phyloP scores from a whole-genome alignment of 2,329 filamentous ascomycete species.

The Botryotinia calthae region DNA sequence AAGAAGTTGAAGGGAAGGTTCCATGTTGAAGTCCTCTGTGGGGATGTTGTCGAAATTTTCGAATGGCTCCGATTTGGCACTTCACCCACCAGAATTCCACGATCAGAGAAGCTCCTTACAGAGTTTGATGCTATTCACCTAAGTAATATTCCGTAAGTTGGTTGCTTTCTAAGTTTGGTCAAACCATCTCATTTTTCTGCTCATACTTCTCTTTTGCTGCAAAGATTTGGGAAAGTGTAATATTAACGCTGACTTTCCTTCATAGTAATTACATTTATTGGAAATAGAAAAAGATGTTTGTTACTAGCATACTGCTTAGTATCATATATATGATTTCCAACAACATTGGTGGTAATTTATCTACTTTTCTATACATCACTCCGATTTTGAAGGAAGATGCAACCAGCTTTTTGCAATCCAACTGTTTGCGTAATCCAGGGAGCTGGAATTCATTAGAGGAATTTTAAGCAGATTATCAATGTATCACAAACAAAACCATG shows the following conservation, averaged over 20 bases:
- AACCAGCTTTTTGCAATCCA: slow-evolving; percentile 9
- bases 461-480: slow-evolving; percentile 24
- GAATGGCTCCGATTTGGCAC: slow-evolving; percentile 23
- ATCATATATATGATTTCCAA: too few relatives aligned
- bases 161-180: neutral
- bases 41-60: slow-evolving; percentile 25
- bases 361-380: slow-evolving; percentile 21
- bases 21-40: slow-evolving; percentile 24
- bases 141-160: slow-evolving; percentile 27
- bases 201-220: neutral
- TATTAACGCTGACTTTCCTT: neutral
- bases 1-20: slow-evolving; percentile 21
- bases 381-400: slow-evolving; percentile 13
- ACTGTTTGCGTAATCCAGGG: slow-evolving; percentile 22
- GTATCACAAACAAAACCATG: slow-evolving; percentile 18
- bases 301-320: too few relatives aligned
- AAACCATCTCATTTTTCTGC: neutral
- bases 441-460: slow-evolving; percentile 13
- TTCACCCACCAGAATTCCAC: neutral
- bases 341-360: slow-evolving; percentile 23
- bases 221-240: neutral
- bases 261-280: slow-evolving; percentile 22
- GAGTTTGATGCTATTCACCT: slow-evolving; percentile 27
- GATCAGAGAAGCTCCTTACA: slow-evolving; percentile 8
- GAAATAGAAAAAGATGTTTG: too few relatives aligned